Evolutionary conservation across 192 early-diverging fungal genomes (phyloP).

Genomic region (Coemansia interrupta): DNA sequence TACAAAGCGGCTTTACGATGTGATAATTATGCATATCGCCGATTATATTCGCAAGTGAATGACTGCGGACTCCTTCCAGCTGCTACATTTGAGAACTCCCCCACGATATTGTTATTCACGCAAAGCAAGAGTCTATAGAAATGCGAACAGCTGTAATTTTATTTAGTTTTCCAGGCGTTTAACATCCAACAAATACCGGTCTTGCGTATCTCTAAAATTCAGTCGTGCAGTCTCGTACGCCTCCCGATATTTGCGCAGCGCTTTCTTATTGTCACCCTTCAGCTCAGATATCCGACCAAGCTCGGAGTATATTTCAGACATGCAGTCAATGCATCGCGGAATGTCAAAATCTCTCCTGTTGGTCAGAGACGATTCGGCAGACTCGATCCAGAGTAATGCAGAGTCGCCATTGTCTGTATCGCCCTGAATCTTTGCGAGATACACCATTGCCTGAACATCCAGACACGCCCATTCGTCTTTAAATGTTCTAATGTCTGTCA

Average conservation of each 20-base stretch:
- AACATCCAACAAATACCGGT: constrained; percentile 12
- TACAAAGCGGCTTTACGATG: neutral
- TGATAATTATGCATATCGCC: too few relatives aligned
- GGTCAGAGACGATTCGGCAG: constrained; percentile 19
- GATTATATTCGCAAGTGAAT: too few relatives aligned
- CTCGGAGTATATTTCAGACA: constrained; percentile 24
- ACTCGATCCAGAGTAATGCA: constrained; percentile 32
- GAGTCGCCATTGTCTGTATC: constrained; percentile 17
- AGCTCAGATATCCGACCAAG: constrained; percentile 38
- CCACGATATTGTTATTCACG: neutral
- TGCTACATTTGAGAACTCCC: too few relatives aligned
- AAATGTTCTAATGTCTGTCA: constrained; percentile 23
- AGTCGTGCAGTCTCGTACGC: constrained; percentile 36
- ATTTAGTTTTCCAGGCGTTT: constrained; percentile 16
- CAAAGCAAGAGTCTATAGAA: too few relatives aligned
- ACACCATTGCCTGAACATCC: constrained; percentile 33
- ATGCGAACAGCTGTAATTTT: neutral
- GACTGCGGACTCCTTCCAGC: too few relatives aligned
- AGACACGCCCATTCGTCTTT: constrained; percentile 43
- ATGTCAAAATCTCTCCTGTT: constrained; percentile 1
- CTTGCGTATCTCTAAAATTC: constrained; percentile 17
- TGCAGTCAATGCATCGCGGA: constrained; percentile 39
- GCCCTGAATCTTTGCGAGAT: constrained; percentile 29
- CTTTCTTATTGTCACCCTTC: constrained; percentile 25
- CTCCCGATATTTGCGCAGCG: constrained; percentile 37